These are phyloP conservation scores for Conticribra guillardii DNA, from an alignment of 108 stramenopile genomes.

Conservation along the genomic window DNA sequence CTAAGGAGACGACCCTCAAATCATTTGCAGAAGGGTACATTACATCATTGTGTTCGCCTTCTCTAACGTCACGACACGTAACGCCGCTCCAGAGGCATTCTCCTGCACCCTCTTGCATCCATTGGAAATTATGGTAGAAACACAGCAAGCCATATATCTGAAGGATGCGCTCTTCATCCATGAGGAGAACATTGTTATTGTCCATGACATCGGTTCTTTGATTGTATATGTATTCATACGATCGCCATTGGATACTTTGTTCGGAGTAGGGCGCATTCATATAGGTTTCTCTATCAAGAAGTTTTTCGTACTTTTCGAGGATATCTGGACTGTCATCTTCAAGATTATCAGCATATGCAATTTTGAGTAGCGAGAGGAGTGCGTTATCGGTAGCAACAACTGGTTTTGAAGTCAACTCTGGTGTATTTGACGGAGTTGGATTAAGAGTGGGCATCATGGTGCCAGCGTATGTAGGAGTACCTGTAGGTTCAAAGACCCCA, in stretches of 20 bases:
- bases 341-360: constrained; percentile 3
- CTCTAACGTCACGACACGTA: constrained; percentile 5
- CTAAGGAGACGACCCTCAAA: constrained; percentile 8
- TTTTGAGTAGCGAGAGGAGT: constrained; percentile 20
- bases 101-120: background rate
- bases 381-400: constrained; percentile 1
- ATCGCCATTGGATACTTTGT: constrained; percentile 28
- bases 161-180: constrained; percentile 16
- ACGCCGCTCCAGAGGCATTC: constrained; percentile 29
- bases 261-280: background rate
- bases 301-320: background rate
- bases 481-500: too few relatives aligned
- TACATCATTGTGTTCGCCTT: constrained; percentile 2
- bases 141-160: constrained; percentile 21
- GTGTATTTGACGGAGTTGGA: background rate
- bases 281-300: background rate
- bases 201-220: constrained; percentile 21
- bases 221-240: constrained; percentile 15
- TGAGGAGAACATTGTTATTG: constrained; percentile 4
- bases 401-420: background rate
- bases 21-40: constrained; percentile 2
- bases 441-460: background rate
- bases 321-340: background rate
- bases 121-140: constrained; percentile 13
- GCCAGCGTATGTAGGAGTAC: background rate